phyloP scores from a whole-genome alignment of 208 protist species.

The Trypanosoma boissoni region DNA sequence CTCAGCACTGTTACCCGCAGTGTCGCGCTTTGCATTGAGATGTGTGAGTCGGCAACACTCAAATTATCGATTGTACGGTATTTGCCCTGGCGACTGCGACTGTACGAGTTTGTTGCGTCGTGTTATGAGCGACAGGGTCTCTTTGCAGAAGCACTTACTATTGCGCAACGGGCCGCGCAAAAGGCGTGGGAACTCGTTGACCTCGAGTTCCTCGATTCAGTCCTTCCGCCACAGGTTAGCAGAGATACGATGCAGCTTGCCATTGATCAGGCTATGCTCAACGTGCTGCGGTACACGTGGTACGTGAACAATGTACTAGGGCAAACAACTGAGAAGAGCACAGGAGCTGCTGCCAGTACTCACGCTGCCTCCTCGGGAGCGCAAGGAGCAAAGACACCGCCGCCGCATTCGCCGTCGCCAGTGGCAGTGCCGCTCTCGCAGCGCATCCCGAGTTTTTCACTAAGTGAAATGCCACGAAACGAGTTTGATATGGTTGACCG shows the following conservation, averaged over 20 bases:
- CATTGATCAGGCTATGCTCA: slow-evolving; percentile 36
- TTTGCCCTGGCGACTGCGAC: slow-evolving; percentile 64
- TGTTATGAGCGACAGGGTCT: slow-evolving; percentile 46
- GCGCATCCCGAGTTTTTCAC: too few species aligned
- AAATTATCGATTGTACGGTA: slow-evolving; percentile 66
- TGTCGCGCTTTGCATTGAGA: slow-evolving; percentile 21
- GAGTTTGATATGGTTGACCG: slow-evolving; percentile 19
- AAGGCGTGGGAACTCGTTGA: slow-evolving; percentile 61
- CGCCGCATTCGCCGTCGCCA: neutral
- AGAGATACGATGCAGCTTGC: slow-evolving; percentile 33
- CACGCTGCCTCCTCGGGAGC: neutral
- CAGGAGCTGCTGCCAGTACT: neutral
- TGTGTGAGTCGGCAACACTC: slow-evolving; percentile 30
- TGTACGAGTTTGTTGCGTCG: slow-evolving; percentile 57
- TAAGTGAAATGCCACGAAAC: slow-evolving; percentile 12
- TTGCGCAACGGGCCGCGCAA: slow-evolving; percentile 37
- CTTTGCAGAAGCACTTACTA: slow-evolving; percentile 36
- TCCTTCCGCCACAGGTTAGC: slow-evolving; percentile 49
- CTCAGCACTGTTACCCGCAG: neutral
- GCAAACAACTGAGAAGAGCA: slow-evolving; percentile 8
- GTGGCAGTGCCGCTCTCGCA: neutral
- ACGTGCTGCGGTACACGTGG: slow-evolving; percentile 50
- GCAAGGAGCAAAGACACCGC: neutral
- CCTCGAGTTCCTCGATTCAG: slow-evolving; percentile 68
- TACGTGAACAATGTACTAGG: slow-evolving; percentile 22